Conservation (phyloP, 495 filamentous ascomycete genomes). For the Aspergillus kassunensis region DNA sequence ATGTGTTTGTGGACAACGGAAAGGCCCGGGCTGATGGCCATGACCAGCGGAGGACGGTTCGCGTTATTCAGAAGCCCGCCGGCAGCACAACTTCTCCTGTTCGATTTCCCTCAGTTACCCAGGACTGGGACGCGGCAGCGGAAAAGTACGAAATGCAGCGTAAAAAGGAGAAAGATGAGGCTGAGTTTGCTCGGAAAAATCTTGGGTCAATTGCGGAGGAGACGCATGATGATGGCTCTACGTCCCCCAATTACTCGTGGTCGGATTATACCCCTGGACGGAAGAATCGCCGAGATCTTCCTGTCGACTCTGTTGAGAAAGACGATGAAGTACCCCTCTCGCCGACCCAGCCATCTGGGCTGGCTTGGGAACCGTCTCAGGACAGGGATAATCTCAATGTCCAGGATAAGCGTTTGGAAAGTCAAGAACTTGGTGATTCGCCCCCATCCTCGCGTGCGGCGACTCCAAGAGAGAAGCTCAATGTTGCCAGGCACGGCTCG, state of each 20-base stretch:
- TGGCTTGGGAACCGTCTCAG: not conserved
- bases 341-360: not conserved
- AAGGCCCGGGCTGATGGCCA: constrained; percentile 29
- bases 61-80: constrained; percentile 30
- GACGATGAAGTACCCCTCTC: constrained; percentile 17
- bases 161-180: constrained; percentile 7
- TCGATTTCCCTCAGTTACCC: constrained; percentile 32
- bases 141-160: constrained; percentile 13
- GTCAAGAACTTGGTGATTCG: constrained; percentile 28
- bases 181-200: not conserved
- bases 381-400: constrained; percentile 1
- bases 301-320: constrained; percentile 25
- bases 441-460: constrained; percentile 9
- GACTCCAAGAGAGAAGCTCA: not conserved
- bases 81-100: constrained; percentile 12
- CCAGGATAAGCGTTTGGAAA: constrained; percentile 15
- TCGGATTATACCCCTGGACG: not conserved
- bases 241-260: not conserved
- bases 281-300: constrained; percentile 14
- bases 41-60: constrained; percentile 35
- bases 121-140: constrained; percentile 32
- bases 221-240: not conserved
- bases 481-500: not conserved
- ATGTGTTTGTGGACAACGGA: constrained; percentile 38
- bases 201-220: constrained; percentile 15